Conservation (phyloP, 2,329 filamentous ascomycete genomes). For the Akanthomyces lecanii region DNA sequence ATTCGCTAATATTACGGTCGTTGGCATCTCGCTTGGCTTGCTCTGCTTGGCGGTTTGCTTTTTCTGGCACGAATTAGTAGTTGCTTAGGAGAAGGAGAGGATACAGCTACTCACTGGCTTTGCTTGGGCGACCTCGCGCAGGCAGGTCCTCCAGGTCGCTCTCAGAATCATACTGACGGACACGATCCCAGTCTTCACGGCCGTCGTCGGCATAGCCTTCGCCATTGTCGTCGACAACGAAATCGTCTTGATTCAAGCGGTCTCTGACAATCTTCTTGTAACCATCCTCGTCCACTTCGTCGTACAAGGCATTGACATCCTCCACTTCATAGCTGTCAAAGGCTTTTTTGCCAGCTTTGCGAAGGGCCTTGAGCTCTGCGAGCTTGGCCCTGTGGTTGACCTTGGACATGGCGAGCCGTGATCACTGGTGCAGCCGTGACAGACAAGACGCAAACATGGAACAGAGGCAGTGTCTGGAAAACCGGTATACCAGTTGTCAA, state of each 20-base stretch:
- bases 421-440: neutral
- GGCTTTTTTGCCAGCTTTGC: slow-evolving; percentile 85
- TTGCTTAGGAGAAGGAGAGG: neutral
- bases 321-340: slow-evolving; percentile 83
- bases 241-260: slow-evolving; percentile 89
- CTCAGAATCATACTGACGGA: slow-evolving; percentile 65
- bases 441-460: slow-evolving; percentile 5
- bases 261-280: slow-evolving; percentile 95
- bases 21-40: slow-evolving; percentile 80
- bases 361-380: slow-evolving; percentile 78
- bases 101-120: slow-evolving; percentile 41
- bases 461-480: neutral
- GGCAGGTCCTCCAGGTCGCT: slow-evolving; percentile 52
- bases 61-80: slow-evolving; percentile 49
- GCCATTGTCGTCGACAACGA: slow-evolving; percentile 97
- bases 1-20: slow-evolving; percentile 89
- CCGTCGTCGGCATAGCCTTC: slow-evolving; percentile 96
- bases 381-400: slow-evolving; percentile 47
- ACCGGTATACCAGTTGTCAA: too few species aligned
- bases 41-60: slow-evolving; percentile 84
- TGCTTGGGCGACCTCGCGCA: slow-evolving; percentile 44
- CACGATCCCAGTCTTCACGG: slow-evolving; percentile 86
- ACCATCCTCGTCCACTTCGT: slow-evolving; percentile 92
- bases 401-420: slow-evolving; percentile 33
- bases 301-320: slow-evolving; percentile 81